phyloP scores from a whole-genome alignment of 1,284 basidiomycete genomes.

The Coniferiporia weirii region DNA sequence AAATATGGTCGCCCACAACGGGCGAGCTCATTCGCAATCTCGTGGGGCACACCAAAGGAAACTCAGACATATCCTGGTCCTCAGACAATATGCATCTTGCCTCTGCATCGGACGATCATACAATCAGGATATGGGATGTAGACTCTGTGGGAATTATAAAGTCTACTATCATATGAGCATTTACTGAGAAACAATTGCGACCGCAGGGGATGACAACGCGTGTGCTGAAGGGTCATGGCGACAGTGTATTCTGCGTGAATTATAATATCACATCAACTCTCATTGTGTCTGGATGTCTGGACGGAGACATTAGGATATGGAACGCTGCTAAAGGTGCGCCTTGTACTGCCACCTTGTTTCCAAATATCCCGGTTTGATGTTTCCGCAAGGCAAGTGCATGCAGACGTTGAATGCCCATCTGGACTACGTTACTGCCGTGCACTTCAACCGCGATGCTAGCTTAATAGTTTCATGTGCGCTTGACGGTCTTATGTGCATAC shows the following conservation, averaged over 20 bases:
- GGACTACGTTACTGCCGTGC: constrained; percentile 91
- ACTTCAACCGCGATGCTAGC: constrained; percentile 90
- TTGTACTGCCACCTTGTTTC: background rate
- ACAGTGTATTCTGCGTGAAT: constrained; percentile 87
- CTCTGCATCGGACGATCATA: constrained; percentile 87
- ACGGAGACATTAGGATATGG: constrained; percentile 92
- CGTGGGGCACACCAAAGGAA: constrained; percentile 70
- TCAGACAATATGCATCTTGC: constrained; percentile 77
- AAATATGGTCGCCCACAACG: constrained; percentile 76
- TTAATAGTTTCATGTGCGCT: constrained; percentile 88
- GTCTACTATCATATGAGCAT: background rate
- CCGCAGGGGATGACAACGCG: constrained; percentile 64
- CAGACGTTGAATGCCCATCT: constrained; percentile 87
- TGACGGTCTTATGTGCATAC: constrained; percentile 85
- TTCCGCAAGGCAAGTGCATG: constrained; percentile 62
- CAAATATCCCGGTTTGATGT: background rate
- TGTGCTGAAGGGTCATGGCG: constrained; percentile 75
- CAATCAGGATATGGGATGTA: constrained; percentile 81
- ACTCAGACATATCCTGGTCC: constrained; percentile 88
- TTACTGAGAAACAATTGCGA: background rate
- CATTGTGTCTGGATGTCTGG: constrained; percentile 87
- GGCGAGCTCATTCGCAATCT: constrained; percentile 73
- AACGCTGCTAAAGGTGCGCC: constrained; percentile 69
- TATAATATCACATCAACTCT: constrained; percentile 86
- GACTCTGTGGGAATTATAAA: constrained; percentile 51